These are phyloP conservation scores for Biscogniauxia marginata DNA, from an alignment of 2,329 filamentous ascomycete genomes.

Conservation along the genomic window DNA sequence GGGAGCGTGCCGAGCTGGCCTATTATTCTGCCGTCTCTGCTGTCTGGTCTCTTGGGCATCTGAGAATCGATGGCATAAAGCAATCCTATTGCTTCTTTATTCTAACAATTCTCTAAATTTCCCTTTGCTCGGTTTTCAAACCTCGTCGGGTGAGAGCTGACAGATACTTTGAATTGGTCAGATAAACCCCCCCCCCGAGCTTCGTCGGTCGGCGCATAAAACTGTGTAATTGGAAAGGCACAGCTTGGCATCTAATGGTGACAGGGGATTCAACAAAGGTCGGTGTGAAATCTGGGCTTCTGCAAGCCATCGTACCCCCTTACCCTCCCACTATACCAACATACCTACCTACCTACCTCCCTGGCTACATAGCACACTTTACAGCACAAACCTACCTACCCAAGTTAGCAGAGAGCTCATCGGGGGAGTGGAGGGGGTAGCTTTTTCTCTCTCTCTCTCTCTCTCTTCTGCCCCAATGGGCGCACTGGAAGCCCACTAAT, in stretches of 20 bases:
- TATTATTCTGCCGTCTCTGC: no score
- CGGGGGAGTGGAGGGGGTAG: no score
- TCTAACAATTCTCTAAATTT: slow-evolving; percentile 4
- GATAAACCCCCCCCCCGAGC: slow-evolving; percentile 10
- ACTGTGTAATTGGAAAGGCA: slow-evolving; percentile 26
- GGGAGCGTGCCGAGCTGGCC: no score
- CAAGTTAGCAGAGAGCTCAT: neutral
- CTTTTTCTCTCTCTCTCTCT: neutral
- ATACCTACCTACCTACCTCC: slow-evolving; percentile 4
- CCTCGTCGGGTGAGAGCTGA: slow-evolving; percentile 26
- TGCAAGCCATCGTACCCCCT: slow-evolving; percentile 8
- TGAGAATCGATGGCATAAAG: slow-evolving; percentile 2
- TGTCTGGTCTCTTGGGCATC: no score
- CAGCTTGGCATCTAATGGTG: slow-evolving; percentile 30
- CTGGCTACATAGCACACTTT: neutral
- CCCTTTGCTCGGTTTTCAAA: slow-evolving; percentile 5
- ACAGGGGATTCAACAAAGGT: slow-evolving; percentile 32
- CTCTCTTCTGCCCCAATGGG: neutral
- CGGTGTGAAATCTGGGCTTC: slow-evolving; percentile 29
- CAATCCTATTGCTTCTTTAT: no score
- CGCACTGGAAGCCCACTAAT: neutral
- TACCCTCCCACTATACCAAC: slow-evolving; percentile 1
- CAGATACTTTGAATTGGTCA: slow-evolving; percentile 24
- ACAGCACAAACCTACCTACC: neutral
- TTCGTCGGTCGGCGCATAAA: slow-evolving; percentile 20